Percentiles rank a stretch among this genome's conserved stretches.
These are phyloP conservation scores for Apodospora peruviana DNA, from an alignment of 495 filamentous ascomycete genomes.

Conservation along the genomic window DNA sequence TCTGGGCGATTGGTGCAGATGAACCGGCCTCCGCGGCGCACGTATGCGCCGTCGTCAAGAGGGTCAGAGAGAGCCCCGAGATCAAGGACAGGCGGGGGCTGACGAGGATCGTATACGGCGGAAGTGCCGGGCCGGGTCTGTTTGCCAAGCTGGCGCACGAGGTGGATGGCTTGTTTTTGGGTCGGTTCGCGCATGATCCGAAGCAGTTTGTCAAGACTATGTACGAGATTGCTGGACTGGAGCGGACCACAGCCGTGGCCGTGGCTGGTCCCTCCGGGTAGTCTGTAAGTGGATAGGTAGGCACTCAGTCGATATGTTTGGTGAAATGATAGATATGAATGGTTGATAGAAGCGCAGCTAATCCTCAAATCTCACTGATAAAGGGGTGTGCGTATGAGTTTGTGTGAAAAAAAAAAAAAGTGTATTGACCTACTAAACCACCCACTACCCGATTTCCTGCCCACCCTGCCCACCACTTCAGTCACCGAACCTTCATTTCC, in stretches of 20 bases:
- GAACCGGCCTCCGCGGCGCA: slow-evolving; percentile 68
- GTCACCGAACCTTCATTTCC: too few relatives aligned
- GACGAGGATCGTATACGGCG: slow-evolving; percentile 70
- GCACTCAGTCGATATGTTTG: too few relatives aligned
- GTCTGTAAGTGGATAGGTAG: neutral
- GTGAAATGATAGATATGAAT: neutral
- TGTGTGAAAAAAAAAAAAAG: neutral
- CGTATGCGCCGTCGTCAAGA: slow-evolving; percentile 62
- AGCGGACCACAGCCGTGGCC: neutral
- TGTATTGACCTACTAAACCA: too few relatives aligned
- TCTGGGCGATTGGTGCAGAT: slow-evolving; percentile 78
- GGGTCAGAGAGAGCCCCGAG: slow-evolving; percentile 45
- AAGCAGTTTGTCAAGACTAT: slow-evolving; percentile 62
- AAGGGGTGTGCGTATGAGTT: neutral
- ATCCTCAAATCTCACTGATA: neutral
- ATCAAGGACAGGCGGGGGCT: slow-evolving; percentile 42
- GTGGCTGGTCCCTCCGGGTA: neutral
- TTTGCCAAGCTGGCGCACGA: slow-evolving; percentile 59
- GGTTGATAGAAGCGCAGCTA: neutral
- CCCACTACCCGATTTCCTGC: too few relatives aligned
- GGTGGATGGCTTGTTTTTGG: slow-evolving; percentile 79
- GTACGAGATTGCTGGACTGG: slow-evolving; percentile 58
- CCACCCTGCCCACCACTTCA: too few relatives aligned
- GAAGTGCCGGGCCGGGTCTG: slow-evolving; percentile 71
- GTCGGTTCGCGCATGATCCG: slow-evolving; percentile 73